Percentiles rank a stretch among this genome's conserved stretches.
Evolutionary conservation across 495 filamentous ascomycete species (phyloP).

Genomic region (Xylaria castorea): DNA sequence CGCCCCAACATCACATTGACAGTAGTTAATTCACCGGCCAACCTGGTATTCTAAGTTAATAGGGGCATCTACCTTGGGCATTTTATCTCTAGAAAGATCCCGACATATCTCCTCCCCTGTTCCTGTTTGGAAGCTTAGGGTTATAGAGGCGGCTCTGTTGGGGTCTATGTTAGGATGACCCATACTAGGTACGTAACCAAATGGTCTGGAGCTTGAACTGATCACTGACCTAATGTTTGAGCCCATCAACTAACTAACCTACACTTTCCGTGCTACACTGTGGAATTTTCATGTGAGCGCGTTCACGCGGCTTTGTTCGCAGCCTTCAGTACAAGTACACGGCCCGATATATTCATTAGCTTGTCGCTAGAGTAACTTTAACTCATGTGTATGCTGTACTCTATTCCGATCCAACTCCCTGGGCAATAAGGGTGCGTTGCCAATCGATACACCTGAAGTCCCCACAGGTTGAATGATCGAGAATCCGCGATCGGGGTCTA

Average conservation of each 20-base stretch:
- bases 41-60: neutral
- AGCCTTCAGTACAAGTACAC: neutral
- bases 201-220: neutral
- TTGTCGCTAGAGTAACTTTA: neutral
- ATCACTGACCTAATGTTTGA: neutral
- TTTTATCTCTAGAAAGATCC: neutral
- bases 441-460: neutral
- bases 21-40: neutral
- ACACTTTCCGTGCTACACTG: neutral
- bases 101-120: neutral
- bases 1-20: too few relatives aligned
- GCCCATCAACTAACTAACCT: neutral
- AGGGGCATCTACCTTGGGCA: neutral
- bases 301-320: neutral
- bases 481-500: constrained; percentile 1
- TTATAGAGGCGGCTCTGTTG: constrained; percentile 4
- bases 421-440: neutral
- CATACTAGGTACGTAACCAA: constrained; percentile 8
- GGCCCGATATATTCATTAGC: constrained; percentile 1
- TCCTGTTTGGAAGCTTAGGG: neutral
- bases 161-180: neutral
- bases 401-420: neutral
- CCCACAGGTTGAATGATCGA: constrained; percentile 1
- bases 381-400: neutral
- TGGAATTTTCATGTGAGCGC: neutral